These are phyloP conservation scores for Macrolepiota albuminosa DNA, from an alignment of 768 basidiomycete species.

Conservation along the genomic window DNA sequence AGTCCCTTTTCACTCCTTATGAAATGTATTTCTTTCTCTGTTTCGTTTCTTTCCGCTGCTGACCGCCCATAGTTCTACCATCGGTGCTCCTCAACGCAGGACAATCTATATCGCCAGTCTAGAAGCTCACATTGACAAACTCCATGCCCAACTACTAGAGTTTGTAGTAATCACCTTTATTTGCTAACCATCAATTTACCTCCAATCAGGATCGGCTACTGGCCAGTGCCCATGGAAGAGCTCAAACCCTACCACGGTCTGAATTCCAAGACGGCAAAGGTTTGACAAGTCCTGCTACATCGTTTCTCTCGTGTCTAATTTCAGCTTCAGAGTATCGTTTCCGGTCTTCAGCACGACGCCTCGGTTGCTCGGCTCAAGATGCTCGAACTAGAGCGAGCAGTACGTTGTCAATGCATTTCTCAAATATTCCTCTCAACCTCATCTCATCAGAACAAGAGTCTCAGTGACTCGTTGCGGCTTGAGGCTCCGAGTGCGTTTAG, in stretches of 20 bases:
- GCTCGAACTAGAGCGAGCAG: conserved; percentile 65
- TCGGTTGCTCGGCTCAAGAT: conserved; percentile 56
- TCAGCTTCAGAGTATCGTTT: conserved; percentile 59
- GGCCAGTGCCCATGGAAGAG: conserved; percentile 50
- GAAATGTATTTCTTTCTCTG: conserved; percentile 43
- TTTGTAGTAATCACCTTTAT: conserved; percentile 13
- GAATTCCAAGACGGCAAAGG: conserved; percentile 77
- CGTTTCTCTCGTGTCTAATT: neutral
- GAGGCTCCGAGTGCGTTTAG: neutral
- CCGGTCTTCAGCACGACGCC: conserved; percentile 64
- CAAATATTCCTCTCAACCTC: neutral
- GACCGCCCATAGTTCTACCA: conserved; percentile 42
- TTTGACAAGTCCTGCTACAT: conserved; percentile 16
- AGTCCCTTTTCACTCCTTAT: conserved; percentile 58
- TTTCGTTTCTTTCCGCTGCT: neutral
- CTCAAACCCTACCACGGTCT: conserved; percentile 63
- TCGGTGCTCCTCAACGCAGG: conserved; percentile 65
- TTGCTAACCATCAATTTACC: neutral
- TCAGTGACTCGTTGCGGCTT: conserved; percentile 16
- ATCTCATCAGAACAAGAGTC: conserved; percentile 24
- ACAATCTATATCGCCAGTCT: conserved; percentile 69
- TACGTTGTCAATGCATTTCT: conserved; percentile 27
- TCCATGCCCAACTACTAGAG: conserved; percentile 55
- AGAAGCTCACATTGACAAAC: conserved; percentile 65
- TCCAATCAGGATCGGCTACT: conserved; percentile 38